phyloP scores from a whole-genome alignment of 1,139 yeast species.

The Meyerozyma guilliermondii region DNA sequence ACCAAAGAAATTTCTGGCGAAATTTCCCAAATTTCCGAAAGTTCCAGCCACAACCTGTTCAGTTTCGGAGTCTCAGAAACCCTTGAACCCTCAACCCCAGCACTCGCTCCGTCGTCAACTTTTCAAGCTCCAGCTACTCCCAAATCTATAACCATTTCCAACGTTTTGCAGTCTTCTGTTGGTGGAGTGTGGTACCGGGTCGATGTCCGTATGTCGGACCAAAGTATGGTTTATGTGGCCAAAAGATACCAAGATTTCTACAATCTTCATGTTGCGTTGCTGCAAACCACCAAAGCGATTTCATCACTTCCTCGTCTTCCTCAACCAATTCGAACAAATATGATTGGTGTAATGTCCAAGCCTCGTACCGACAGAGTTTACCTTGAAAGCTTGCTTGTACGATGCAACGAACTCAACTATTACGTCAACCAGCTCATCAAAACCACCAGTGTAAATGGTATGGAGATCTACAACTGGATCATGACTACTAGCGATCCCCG shows the following conservation, averaged over 20 bases:
- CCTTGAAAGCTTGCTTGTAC: not conserved
- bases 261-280: slow-evolving; percentile 11
- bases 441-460: not conserved
- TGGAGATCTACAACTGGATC: slow-evolving; percentile 1
- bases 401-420: slow-evolving; percentile 3
- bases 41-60: not conserved
- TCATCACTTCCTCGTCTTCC: slow-evolving; percentile 1
- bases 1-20: too few species aligned
- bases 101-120: not conserved
- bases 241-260: slow-evolving; percentile 19
- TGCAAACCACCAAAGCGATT: slow-evolving; percentile 2
- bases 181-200: slow-evolving; percentile 18
- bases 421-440: slow-evolving; percentile 2
- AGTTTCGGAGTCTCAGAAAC: not conserved
- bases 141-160: slow-evolving; percentile 8
- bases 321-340: not conserved
- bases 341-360: not conserved
- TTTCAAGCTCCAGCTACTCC: slow-evolving; percentile 2
- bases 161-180: slow-evolving; percentile 12
- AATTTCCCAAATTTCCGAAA: too few species aligned
- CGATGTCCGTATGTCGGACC: slow-evolving; percentile 9
- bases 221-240: slow-evolving; percentile 11
- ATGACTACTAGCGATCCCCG: not conserved
- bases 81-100: not conserved
- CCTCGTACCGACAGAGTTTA: not conserved